A percentile compares a stretch with the other conserved stretches of the same genome.
These are phyloP conservation scores for Trametes coccinea DNA, from an alignment of 768 basidiomycete genomes.

Conservation along the genomic window DNA sequence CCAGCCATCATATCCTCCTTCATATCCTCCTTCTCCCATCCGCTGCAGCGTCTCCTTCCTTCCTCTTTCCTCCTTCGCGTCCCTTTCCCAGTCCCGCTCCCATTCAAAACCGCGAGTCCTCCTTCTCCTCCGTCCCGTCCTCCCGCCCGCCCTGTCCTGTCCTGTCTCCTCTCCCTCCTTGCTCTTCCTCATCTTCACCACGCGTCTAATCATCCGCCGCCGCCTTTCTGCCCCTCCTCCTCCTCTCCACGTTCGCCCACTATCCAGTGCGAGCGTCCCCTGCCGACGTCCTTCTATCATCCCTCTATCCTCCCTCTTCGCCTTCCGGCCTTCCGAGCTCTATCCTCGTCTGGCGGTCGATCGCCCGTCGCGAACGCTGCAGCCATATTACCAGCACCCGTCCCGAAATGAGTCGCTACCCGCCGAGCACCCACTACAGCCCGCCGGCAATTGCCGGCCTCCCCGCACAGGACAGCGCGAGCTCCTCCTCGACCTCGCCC, in stretches of 20 bases:
- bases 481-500: not conserved
- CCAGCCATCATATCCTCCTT: no score
- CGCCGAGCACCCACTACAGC: slow-evolving; percentile 18
- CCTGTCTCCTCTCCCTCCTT: slow-evolving; percentile 7
- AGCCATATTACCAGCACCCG: not conserved
- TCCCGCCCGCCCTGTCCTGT: slow-evolving; percentile 5
- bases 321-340: not conserved
- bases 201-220: slow-evolving; percentile 5
- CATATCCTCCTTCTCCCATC: not conserved
- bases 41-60: slow-evolving; percentile 1
- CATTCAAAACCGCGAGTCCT: slow-evolving; percentile 12
- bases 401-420: slow-evolving; percentile 29
- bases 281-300: not conserved
- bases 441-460: slow-evolving; percentile 33
- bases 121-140: slow-evolving; percentile 5
- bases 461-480: slow-evolving; percentile 19
- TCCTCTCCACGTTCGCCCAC: no score
- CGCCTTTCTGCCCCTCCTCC: not conserved
- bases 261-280: no score
- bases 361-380: not conserved
- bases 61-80: not conserved
- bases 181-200: not conserved
- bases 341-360: not conserved
- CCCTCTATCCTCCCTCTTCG: not conserved
- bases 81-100: slow-evolving; percentile 7